Evolutionary conservation across 208 protist species (phyloP), one percentile per base, ranked within the genome.

Genomic region (Porcisia hertigi): DNA sequence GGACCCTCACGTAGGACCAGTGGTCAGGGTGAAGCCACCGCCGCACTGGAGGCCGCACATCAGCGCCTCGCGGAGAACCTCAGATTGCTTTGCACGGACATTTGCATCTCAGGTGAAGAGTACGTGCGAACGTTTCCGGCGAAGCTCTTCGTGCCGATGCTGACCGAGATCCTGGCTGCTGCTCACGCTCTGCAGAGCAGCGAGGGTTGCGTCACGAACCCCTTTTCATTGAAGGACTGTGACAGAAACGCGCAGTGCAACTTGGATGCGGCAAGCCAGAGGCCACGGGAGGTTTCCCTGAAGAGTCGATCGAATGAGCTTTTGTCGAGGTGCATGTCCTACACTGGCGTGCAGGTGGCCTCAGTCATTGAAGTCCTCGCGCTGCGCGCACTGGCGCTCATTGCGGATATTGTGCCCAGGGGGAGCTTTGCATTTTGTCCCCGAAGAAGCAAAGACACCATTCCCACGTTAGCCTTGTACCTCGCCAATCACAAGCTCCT

Each of bases 371-470:
- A 77, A 43, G 71, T 81, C 39, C 75, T 87, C 20, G 70, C 81
- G 3, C 73, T 88, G 20, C 88, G 89, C 25, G 80, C 86, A 16
- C 49, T 96, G 34, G 83, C 88, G 23, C 83, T 93, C 64, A 79
- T 94, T 30, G 77, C 84, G 18, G 88, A 91, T 53, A 79, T 84
- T n/a, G 88, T 94, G 1, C 88, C 89, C 20, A 77, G 79, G 14
- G 87, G 85, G 43, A 80, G 79, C 57, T 77, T 81, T 36, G 79
- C 69, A 0, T 18, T 90, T 7, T 83, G 90, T 36, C 63, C 76
- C 2, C 34, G 45, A 0, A 69, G 80, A 62, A 87, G 80, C 43
- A 76, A 75, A 5, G 54, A 65, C 18, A 79, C 76, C 4, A 78
- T 89, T 9, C 74, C 77, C 0, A 58, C 79, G 49, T 69, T 86